Evolutionary conservation across 495 filamentous ascomycete genomes (phyloP).

Genomic region (Penicillium pancosmium): DNA sequence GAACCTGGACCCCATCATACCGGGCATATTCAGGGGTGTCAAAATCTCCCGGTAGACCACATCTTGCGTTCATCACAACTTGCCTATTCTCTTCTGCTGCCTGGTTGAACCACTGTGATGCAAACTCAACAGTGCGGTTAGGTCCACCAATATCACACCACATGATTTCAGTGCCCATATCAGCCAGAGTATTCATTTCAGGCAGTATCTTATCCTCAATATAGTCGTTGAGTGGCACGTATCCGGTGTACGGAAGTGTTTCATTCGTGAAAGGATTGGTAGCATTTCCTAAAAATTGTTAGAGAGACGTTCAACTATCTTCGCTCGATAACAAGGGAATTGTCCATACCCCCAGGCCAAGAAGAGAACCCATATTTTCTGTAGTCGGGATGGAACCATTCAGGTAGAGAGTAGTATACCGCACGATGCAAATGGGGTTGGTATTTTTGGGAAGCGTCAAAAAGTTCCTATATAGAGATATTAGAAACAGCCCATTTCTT

Average conservation of each 20-base stretch:
- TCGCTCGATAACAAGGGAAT: neutral
- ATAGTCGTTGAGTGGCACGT: slow-evolving; percentile 47
- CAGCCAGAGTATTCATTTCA: slow-evolving; percentile 53
- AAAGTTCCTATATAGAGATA: slow-evolving; percentile 14
- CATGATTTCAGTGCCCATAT: slow-evolving; percentile 56
- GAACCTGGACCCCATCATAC: slow-evolving; percentile 48
- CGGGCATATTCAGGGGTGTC: slow-evolving; percentile 55
- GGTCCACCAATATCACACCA: slow-evolving; percentile 59
- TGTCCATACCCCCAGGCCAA: slow-evolving; percentile 35
- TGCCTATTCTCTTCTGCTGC: slow-evolving; percentile 41
- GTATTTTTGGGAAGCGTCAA: slow-evolving; percentile 50
- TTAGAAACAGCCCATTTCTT: slow-evolving; percentile 19
- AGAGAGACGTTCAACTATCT: neutral
- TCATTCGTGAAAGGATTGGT: slow-evolving; percentile 53
- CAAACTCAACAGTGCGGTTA: slow-evolving; percentile 52
- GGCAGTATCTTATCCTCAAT: slow-evolving; percentile 52
- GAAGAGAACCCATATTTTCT: slow-evolving; percentile 44
- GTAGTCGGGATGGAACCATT: slow-evolving; percentile 60
- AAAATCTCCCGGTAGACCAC: slow-evolving; percentile 53
- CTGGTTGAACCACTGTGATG: slow-evolving; percentile 49
- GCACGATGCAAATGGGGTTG: slow-evolving; percentile 53
- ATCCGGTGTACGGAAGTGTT: slow-evolving; percentile 52
- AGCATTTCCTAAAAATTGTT: slow-evolving; percentile 32
- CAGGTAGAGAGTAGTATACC: slow-evolving; percentile 57
- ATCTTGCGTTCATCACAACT: slow-evolving; percentile 55